Conservation (phyloP, 139 green algal species). For the Tetradesmus obliquus region DNA sequence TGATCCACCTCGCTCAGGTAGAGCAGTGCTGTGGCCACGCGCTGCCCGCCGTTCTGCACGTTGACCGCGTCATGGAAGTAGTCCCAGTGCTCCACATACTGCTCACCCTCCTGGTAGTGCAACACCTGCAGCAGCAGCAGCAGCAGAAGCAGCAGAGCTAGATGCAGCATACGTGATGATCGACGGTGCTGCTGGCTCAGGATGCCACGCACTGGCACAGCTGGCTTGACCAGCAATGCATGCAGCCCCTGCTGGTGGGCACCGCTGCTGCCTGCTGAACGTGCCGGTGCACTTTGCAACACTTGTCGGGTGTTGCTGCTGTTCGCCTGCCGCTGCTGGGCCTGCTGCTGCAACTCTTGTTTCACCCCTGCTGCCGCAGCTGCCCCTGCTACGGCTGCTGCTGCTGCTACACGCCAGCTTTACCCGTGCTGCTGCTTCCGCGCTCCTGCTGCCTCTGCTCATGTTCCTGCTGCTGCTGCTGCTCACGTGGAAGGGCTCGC, state of each 20-base stretch:
- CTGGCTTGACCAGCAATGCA: no score
- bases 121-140: conserved; percentile 17
- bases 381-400: background rate
- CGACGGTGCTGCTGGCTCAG: no score
- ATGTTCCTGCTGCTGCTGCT: background rate
- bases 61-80: conserved; percentile 41
- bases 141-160: background rate
- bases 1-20: conserved; percentile 45
- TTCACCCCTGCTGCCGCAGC: background rate
- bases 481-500: conserved; percentile 40
- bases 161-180: no score
- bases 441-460: background rate
- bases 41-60: conserved; percentile 27
- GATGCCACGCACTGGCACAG: no score
- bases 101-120: conserved; percentile 38
- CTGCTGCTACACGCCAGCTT: background rate
- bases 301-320: no score
- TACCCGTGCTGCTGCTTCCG: background rate
- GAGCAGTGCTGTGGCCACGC: conserved; percentile 40
- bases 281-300: no score
- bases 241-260: no score
- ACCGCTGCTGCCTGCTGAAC: no score
- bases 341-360: no score
- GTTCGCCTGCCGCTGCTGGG: no score
- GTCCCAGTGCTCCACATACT: conserved; percentile 38